Conservation (phyloP, 345 rosid genomes). For the Rhodamnia argentea region DNA sequence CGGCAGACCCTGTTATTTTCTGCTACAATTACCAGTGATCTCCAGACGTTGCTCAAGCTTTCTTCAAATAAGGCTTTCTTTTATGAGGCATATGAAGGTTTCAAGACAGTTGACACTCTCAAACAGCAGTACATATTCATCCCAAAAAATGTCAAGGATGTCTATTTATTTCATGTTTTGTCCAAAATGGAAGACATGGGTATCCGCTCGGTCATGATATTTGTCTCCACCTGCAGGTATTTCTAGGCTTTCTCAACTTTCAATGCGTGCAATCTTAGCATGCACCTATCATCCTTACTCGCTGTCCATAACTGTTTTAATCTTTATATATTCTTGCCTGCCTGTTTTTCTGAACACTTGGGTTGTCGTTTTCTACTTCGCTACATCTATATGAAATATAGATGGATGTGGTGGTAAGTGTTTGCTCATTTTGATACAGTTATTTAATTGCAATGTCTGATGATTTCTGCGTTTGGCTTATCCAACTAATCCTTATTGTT, state of each 20-base stretch:
- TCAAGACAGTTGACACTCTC: conserved; percentile 82
- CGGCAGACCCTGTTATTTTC: conserved; percentile 87
- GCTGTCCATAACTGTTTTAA: not conserved
- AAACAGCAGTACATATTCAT: conserved; percentile 66
- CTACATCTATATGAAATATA: not conserved
- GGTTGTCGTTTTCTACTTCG: not conserved
- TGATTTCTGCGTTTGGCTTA: not conserved
- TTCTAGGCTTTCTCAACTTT: not conserved
- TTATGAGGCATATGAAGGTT: conserved; percentile 92
- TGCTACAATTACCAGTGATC: conserved; percentile 84
- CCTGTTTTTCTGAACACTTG: not conserved
- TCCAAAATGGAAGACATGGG: conserved; percentile 82
- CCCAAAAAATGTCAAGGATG: conserved; percentile 76
- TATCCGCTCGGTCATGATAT: conserved; percentile 81
- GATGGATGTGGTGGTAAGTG: not conserved
- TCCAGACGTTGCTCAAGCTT: conserved; percentile 58
- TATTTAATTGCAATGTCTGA: not conserved
- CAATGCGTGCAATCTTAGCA: not conserved
- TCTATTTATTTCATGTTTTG: conserved; percentile 64
- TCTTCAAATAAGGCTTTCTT: conserved; percentile 86
- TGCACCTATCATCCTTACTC: not conserved
- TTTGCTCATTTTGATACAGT: not conserved
- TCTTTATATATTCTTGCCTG: not conserved
- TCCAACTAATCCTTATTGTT: not conserved
- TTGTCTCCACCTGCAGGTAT: conserved; percentile 95